Evolutionary conservation across 2,329 filamentous ascomycete species (phyloP), one percentile per base, ranked within the genome.

Genomic region (Colletotrichum theobromicola): DNA sequence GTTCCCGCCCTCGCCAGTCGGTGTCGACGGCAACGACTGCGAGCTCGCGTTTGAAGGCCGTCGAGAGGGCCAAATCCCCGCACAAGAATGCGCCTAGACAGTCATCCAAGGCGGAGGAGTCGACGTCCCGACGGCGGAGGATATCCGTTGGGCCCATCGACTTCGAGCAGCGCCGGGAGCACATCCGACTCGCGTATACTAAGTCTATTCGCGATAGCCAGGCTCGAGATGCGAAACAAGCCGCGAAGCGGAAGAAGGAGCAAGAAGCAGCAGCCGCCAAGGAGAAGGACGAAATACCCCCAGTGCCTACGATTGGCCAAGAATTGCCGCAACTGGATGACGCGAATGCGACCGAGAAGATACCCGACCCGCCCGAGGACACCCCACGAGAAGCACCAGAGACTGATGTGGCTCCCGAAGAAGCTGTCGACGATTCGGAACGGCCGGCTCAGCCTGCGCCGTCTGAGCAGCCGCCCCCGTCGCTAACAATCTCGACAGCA

Each of bases 171-270:
- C 90, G 95, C 65, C 90, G 95, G 78, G 93, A 95, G 80, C 92
- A 93, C 75, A 97, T 98, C 79, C 93, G 96, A 78, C 91, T 95
- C 71, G 95, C 95, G 16, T 96, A 97, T 82, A 96, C 92, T 78
- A 94, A 94, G 81, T 95, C 94, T n/a, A 92, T 97, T 62, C 90
- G 93, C 76, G 93, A 95, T 80, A 93, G 87, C 78, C 92, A 94
- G 80, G 92, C 90, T 73, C 83, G 86, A n/a, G 88, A 89, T 72
- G 88, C 87, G 66, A 87, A 88, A 81, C 85, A 85, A 66, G 89
- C 88, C 26, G 89, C 91, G 75, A 89, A 87, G 77, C 85, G 87
- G 76, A 88, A 83, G 79, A 86, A 86, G 80, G 88, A 90, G 76
- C 82, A 88, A 79, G 86, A 89, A 78, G 84, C 84, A 74, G 85